Base-by-base conservation (phyloP, 2,329 filamentous ascomycete genomes). In the Scortechinia acanthostroma region DNA sequence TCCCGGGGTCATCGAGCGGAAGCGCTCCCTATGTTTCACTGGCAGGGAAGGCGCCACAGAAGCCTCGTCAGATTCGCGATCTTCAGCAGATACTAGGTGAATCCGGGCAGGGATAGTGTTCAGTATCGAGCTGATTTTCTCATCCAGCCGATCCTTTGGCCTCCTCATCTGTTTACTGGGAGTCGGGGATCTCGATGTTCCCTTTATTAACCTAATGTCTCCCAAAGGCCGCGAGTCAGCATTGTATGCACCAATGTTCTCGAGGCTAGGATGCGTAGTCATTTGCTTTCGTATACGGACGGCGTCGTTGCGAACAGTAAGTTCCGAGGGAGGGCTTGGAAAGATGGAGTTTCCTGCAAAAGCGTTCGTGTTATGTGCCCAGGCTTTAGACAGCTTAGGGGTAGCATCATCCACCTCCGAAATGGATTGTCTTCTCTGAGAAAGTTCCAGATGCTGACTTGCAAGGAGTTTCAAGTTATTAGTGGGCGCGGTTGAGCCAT, bases 31-130 rank as follows among this genome's bases (percentile, higher is more conserved):
- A 13, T 6, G 14, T 19, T 10, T 10, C 6, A 10, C 10, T 6
- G 10, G 10, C 35, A 19, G 6, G 6, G 35, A 10, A 40, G 35
- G 20, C 14, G 35, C 6, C 58, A 13, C 61, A 59, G 5, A 61
- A 62, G 43, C 55, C 50, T 20, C 62, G 61, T 6, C 54, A 51
- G 25, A 58, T 52, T 16, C 55, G 52, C 6, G 56, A 55, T 43
- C 51, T 55, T 40, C 51, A 13, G 57, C 51, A 16, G 66, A 61
- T 16, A 68, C 69, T 33, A 83, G 67, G 19, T 71, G 71, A 48
- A 83, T 82, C 20, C 70, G 65, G 3, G 70, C 70, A 15, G 76
- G 76, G 48, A 78, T 73, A 33, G 66, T 76, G 25, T 61, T 71
- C 44, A 77, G 59, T 45, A 77, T 76, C 37, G 72, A 71, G 48